phyloP scores from a whole-genome alignment of 169 alveolate species.

The Eimeria maxima region DNA sequence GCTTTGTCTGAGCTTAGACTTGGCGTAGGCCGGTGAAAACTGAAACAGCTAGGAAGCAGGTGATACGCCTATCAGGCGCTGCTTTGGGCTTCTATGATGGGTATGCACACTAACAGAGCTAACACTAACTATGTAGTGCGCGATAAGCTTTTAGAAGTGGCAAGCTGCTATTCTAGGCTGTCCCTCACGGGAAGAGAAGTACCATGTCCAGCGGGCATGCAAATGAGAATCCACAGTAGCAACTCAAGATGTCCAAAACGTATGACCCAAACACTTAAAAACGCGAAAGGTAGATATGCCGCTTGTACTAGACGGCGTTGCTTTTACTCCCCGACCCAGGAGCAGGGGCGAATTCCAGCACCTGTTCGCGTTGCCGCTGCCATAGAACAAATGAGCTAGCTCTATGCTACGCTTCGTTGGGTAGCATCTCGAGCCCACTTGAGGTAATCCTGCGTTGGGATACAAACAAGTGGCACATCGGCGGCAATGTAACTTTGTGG shows the following conservation, averaged over 20 bases:
- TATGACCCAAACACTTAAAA: not conserved
- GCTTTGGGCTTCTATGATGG: not conserved
- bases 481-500: too few relatives aligned
- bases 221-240: not conserved
- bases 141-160: not conserved
- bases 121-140: not conserved
- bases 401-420: constrained; percentile 10
- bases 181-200: not conserved
- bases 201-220: not conserved
- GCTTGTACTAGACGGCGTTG: not conserved
- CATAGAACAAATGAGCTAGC: not conserved
- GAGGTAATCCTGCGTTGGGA: constrained; percentile 38
- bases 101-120: not conserved
- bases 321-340: not conserved
- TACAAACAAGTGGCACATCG: not conserved
- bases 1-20: not conserved
- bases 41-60: not conserved
- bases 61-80: not conserved
- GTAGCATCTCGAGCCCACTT: constrained; percentile 74
- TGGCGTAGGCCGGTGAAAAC: not conserved
- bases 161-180: not conserved
- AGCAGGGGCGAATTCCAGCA: not conserved
- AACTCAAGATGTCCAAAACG: not conserved
- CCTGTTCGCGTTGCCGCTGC: too few relatives aligned
- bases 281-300: not conserved